Conservation (phyloP, 257 asterid species). For the Fraxinus americana region DNA sequence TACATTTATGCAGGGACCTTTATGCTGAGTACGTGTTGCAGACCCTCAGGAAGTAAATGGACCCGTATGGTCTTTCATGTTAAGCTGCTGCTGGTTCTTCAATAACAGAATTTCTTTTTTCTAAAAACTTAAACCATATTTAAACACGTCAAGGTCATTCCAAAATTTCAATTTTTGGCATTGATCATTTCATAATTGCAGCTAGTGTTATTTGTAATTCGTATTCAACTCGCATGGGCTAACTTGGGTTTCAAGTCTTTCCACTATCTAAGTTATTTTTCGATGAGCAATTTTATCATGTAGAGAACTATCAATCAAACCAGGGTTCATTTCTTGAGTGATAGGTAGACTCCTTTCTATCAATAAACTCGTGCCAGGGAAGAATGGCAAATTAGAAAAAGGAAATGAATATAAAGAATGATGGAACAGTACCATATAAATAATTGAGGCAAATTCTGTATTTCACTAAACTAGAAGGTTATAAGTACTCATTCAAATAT, state of each 20-base stretch:
- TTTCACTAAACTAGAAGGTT: not conserved
- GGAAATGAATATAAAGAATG: no score
- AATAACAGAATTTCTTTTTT: no score
- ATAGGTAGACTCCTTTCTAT: no score
- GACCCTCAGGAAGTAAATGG: slow-evolving; percentile 51
- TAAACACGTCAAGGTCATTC: not conserved
- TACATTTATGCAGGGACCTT: slow-evolving; percentile 58
- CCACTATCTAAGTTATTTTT: not conserved
- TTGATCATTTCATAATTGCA: not conserved
- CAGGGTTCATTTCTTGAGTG: no score
- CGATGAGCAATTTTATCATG: not conserved
- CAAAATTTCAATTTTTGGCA: not conserved
- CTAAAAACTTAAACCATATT: no score
- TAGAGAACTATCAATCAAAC: not conserved
- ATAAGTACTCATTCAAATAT: not conserved
- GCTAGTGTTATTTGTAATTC: not conserved
- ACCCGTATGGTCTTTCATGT: not conserved
- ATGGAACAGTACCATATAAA: no score
- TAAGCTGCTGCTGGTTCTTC: no score
- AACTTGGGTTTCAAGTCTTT: not conserved
- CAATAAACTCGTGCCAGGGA: no score
- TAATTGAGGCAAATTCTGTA: no score
- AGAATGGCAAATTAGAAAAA: no score
- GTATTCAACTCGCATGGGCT: no score
- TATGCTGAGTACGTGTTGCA: slow-evolving; percentile 77